These are phyloP conservation scores for Diaporthe humulicola DNA, from an alignment of 2,329 filamentous ascomycete species.

Conservation along the genomic window DNA sequence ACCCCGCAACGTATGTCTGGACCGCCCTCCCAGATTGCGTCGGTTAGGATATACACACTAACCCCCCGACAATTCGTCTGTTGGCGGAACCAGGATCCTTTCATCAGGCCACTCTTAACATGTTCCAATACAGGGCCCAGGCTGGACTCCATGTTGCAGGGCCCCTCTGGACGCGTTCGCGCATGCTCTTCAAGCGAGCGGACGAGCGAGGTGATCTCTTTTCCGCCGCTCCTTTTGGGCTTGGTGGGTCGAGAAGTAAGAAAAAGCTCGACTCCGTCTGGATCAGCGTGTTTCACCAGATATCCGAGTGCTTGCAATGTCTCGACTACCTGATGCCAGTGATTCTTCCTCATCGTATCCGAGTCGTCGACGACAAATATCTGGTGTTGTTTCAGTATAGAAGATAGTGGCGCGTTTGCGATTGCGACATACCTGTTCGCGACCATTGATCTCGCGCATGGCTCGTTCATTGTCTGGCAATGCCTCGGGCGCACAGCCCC, in stretches of 20 bases:
- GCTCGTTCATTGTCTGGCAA: neutral
- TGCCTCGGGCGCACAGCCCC: neutral
- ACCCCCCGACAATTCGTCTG: neutral
- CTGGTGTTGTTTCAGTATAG: neutral
- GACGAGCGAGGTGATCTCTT: neutral
- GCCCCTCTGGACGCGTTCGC: rapidly evolving
- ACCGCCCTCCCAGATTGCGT: neutral
- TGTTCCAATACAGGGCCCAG: neutral
- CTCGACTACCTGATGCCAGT: neutral
- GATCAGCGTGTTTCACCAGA: neutral
- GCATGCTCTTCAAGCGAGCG: neutral
- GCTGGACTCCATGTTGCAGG: neutral
- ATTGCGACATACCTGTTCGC: neutral
- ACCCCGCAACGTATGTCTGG: neutral
- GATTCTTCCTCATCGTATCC: neutral
- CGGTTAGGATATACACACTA: neutral
- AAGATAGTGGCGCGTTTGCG: neutral
- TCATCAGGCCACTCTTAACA: neutral
- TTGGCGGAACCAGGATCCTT: neutral
- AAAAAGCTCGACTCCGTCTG: neutral
- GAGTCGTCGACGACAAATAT: conserved; percentile 9
- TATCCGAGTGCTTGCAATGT: neutral
- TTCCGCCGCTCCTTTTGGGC: neutral
- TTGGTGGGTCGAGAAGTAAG: neutral
- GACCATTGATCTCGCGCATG: neutral